Evolutionary conservation across 495 filamentous ascomycete species (phyloP).

Genomic region (Sordaria brevicollis): DNA sequence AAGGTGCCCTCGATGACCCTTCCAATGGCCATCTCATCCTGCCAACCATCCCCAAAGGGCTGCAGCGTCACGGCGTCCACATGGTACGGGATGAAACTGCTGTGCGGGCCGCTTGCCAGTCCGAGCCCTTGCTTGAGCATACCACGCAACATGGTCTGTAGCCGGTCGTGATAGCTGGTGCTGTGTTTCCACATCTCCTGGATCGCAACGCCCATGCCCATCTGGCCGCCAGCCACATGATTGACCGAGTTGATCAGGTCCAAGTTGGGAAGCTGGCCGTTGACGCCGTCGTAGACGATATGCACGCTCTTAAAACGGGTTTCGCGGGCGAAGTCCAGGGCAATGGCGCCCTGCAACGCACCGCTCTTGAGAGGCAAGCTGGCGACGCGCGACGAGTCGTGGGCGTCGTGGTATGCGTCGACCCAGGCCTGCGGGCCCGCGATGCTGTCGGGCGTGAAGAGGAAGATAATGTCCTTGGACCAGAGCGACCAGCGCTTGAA

Average conservation of each 20-base stretch:
- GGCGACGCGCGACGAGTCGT: conserved; percentile 53
- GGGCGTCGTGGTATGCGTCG: conserved; percentile 89
- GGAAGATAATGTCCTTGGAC: conserved; percentile 96
- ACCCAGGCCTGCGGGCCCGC: conserved; percentile 94
- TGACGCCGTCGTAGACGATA: conserved; percentile 91
- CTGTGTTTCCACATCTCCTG: conserved; percentile 83
- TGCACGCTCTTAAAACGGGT: conserved; percentile 76
- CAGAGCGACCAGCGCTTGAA: conserved; percentile 96
- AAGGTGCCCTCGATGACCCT: conserved; percentile 81
- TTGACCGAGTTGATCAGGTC: conserved; percentile 95
- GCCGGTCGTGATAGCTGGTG: conserved; percentile 70
- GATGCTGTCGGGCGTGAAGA: conserved; percentile 79
- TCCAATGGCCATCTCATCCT: conserved; percentile 94
- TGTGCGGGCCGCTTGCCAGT: conserved; percentile 83
- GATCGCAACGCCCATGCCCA: conserved; percentile 72
- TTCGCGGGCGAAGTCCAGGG: conserved; percentile 84
- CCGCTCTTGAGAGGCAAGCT: conserved; percentile 86
- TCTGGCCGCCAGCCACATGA: conserved; percentile 77
- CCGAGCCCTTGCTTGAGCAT: conserved; percentile 90
- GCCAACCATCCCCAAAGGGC: conserved; percentile 81
- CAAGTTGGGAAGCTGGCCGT: conserved; percentile 89
- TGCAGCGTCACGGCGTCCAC: conserved; percentile 93
- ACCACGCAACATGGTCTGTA: conserved; percentile 83
- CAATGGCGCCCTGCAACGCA: conserved; percentile 82
- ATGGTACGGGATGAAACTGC: conserved; percentile 94